Percentiles rank a stretch among this genome's conserved stretches.
These are phyloP conservation scores for Chlamydomonas incerta DNA, from an alignment of 139 green algal species.

Conservation along the genomic window DNA sequence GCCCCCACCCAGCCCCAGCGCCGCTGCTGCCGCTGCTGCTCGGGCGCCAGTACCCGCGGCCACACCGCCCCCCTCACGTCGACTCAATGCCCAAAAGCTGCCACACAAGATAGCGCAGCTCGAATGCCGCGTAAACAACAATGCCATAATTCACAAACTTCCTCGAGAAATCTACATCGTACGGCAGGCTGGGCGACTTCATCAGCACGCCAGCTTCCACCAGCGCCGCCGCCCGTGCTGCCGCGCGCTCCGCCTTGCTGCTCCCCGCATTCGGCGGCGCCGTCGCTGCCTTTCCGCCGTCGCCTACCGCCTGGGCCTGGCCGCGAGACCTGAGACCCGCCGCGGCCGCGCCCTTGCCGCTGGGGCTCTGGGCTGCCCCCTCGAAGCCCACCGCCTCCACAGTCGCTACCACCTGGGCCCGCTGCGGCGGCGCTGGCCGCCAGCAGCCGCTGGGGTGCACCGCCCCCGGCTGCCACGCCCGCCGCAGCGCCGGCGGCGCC, in stretches of 20 bases:
- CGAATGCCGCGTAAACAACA: neutral
- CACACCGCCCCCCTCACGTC: too few species aligned
- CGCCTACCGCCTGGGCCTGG: neutral
- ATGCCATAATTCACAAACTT: slow-evolving; percentile 31
- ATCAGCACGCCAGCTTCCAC: neutral
- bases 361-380: neutral
- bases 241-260: neutral
- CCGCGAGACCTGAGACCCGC: too few species aligned
- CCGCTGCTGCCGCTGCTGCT: too few species aligned
- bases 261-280: neutral
- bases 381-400: neutral
- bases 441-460: slow-evolving; percentile 27
- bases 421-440: neutral
- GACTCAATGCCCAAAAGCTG: neutral
- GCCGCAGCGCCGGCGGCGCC: neutral
- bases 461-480: slow-evolving; percentile 2
- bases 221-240: neutral
- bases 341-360: too few species aligned
- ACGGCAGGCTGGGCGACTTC: slow-evolving; percentile 22
- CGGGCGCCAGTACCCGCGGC: too few species aligned
- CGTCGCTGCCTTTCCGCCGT: neutral
- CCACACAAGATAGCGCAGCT: neutral
- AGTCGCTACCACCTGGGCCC: neutral
- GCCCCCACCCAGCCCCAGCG: too few species aligned
- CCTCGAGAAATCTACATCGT: slow-evolving; percentile 24